A percentile compares a stretch with the other conserved stretches of the same genome.
These are phyloP conservation scores for Eragrostis tef DNA, from an alignment of 202 grass and related monocot species.

Conservation along the genomic window DNA sequence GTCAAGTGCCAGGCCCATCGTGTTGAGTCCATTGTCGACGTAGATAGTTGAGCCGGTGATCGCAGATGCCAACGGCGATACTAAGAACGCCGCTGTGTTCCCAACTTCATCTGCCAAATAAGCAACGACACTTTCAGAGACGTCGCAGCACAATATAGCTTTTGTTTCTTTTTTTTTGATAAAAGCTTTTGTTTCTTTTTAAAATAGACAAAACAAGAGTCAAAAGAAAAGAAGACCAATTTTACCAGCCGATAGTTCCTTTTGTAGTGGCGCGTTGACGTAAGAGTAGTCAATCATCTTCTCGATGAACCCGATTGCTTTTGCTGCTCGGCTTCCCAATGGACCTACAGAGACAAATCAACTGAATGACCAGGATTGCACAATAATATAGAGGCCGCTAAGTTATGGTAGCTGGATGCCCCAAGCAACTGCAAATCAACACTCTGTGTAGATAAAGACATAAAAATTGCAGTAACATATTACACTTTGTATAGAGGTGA, in stretches of 20 bases:
- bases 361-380: neutral
- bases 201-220: neutral
- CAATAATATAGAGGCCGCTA: neutral
- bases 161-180: neutral
- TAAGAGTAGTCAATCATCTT: conserved; percentile 98
- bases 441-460: neutral
- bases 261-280: conserved; percentile 81
- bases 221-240: neutral
- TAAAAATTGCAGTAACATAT: neutral
- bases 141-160: neutral
- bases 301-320: conserved; percentile 96
- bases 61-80: conserved; percentile 85
- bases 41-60: conserved; percentile 87
- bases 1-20: conserved; percentile 77
- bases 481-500: neutral
- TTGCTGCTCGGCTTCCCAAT: conserved; percentile 83
- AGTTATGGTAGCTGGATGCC: neutral
- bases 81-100: conserved; percentile 79
- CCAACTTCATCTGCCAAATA: conserved; percentile 83
- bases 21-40: conserved; percentile 91
- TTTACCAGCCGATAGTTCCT: conserved; percentile 85
- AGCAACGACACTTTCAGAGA: neutral
- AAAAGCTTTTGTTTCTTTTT: neutral
- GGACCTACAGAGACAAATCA: conserved; percentile 52
- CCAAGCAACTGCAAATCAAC: no score